Conservation (phyloP, 768 basidiomycete species). For the Macrolepiota dolichaula region DNA sequence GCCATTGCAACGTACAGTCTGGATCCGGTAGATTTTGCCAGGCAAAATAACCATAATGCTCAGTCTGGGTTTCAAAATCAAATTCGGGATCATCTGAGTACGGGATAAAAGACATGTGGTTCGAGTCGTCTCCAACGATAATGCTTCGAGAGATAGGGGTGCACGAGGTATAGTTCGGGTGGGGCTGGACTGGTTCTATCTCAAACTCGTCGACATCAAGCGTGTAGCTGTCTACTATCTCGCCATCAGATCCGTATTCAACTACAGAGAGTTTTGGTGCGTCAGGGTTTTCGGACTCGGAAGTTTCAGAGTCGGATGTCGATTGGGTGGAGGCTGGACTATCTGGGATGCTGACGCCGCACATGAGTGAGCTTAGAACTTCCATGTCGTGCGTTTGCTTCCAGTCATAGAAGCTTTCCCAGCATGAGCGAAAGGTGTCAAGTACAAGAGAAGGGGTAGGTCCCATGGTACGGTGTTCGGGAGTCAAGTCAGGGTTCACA, state of each 20-base stretch:
- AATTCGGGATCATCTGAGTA: slow-evolving; percentile 61
- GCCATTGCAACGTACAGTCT: slow-evolving; percentile 27
- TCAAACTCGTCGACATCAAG: not conserved
- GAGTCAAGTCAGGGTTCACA: not conserved
- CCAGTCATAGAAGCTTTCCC: not conserved
- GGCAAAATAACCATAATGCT: slow-evolving; percentile 39
- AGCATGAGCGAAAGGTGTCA: not conserved
- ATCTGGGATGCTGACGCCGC: not conserved
- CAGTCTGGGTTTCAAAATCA: slow-evolving; percentile 31
- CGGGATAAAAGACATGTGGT: slow-evolving; percentile 57
- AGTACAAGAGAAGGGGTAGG: not conserved
- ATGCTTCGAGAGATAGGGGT: slow-evolving; percentile 45
- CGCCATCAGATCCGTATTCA: not conserved
- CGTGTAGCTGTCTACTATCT: not conserved
- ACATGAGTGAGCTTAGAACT: not conserved
- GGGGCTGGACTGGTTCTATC: slow-evolving; percentile 9
- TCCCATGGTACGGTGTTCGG: not conserved
- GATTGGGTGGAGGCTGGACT: not conserved
- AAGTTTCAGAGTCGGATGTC: not conserved
- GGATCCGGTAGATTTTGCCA: slow-evolving; percentile 45
- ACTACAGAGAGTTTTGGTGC: not conserved
- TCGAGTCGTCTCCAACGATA: slow-evolving; percentile 55
- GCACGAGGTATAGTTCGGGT: slow-evolving; percentile 54
- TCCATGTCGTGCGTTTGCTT: not conserved
- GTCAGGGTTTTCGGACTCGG: no score